Conservation (phyloP, 1,139 yeast species). For the Lodderomyces metapsilosis region DNA sequence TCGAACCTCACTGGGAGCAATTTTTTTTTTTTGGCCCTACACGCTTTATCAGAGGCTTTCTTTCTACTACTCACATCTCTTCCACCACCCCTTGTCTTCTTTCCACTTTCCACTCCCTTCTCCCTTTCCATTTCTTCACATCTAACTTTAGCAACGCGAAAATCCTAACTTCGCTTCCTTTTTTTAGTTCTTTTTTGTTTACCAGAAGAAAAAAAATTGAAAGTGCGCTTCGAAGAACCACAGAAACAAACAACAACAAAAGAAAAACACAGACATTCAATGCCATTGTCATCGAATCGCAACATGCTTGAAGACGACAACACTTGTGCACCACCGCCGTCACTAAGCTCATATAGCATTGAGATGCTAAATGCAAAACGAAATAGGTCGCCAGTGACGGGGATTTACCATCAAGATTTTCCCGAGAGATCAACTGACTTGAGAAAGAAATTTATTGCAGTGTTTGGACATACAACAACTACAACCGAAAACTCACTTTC, state of each 20-base stretch:
- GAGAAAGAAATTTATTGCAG: constrained; percentile 34
- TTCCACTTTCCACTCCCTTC: too few relatives aligned
- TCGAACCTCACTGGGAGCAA: constrained; percentile 56
- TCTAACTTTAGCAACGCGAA: too few relatives aligned
- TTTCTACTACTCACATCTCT: not conserved
- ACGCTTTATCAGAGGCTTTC: not conserved
- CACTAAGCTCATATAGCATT: constrained; percentile 53
- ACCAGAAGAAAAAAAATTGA: not conserved
- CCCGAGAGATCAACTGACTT: constrained; percentile 18
- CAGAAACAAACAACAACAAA: not conserved
- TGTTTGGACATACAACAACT: constrained; percentile 22
- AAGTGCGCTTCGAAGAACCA: too few relatives aligned
- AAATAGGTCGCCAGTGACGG: constrained; percentile 8
- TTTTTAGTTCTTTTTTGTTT: not conserved
- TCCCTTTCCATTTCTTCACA: too few relatives aligned
- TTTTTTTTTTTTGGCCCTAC: constrained; percentile 6
- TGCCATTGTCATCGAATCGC: constrained; percentile 8
- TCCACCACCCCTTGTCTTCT: too few relatives aligned
- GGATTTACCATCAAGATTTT: constrained; percentile 12
- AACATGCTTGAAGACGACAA: constrained; percentile 40
- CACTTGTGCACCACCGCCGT: constrained; percentile 59
- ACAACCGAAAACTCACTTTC: constrained; percentile 5
- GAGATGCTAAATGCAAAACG: constrained; percentile 31
- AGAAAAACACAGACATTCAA: constrained; percentile 2
- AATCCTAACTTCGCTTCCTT: too few relatives aligned